Percentiles rank a stretch among this genome's conserved stretches.
phyloP scores from a whole-genome alignment of 2,329 filamentous ascomycete species.

The Botrytis deweyae region DNA sequence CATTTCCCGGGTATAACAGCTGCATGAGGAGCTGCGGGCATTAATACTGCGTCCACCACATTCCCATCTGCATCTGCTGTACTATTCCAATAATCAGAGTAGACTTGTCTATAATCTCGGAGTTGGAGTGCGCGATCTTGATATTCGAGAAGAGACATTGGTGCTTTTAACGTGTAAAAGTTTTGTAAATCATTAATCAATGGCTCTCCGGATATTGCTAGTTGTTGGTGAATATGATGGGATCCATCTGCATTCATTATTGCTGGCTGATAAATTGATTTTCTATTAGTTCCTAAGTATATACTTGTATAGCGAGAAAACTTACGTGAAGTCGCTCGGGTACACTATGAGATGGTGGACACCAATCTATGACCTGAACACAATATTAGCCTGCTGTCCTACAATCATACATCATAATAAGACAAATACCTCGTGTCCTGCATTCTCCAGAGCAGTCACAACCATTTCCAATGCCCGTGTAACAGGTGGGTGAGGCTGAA shows the following conservation, averaged over 20 bases:
- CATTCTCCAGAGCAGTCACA: not conserved
- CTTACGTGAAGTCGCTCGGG: slow-evolving; percentile 17
- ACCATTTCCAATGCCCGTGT: slow-evolving; percentile 50
- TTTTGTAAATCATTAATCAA: slow-evolving; percentile 10
- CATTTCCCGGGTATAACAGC: slow-evolving; percentile 37
- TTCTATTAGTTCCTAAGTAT: not conserved
- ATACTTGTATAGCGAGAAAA: not conserved
- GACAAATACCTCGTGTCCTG: not conserved
- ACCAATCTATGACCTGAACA: slow-evolving; percentile 9
- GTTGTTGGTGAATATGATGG: slow-evolving; percentile 18
- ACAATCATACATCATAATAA: not conserved
- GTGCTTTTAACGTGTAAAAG: not conserved
- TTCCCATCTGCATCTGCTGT: slow-evolving; percentile 30
- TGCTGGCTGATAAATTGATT: not conserved
- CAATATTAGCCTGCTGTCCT: not conserved
- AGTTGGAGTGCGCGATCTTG: slow-evolving; percentile 17
- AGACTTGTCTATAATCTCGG: slow-evolving; percentile 10
- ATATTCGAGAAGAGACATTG: slow-evolving; percentile 20
- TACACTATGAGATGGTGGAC: slow-evolving; percentile 16
- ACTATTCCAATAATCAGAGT: slow-evolving; percentile 44
- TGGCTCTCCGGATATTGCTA: slow-evolving; percentile 15
- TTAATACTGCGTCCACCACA: slow-evolving; percentile 53
- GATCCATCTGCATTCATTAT: slow-evolving; percentile 18
- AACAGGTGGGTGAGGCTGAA: slow-evolving; percentile 55
- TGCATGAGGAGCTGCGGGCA: slow-evolving; percentile 49